These are phyloP conservation scores for Chlorophyllum brunneum DNA, from an alignment of 768 basidiomycete species.

Conservation along the genomic window DNA sequence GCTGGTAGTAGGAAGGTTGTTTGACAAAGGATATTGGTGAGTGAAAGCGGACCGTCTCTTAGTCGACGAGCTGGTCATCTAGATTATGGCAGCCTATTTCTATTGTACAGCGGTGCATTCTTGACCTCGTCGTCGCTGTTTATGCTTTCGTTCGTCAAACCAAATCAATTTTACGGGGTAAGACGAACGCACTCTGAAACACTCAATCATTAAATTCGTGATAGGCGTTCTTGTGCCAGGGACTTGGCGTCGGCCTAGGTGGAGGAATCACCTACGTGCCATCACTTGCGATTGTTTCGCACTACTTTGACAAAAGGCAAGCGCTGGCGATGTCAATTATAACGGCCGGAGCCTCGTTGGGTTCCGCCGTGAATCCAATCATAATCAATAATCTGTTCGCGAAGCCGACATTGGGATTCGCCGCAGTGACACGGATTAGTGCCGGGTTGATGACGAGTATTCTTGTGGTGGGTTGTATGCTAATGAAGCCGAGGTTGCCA, in stretches of 20 bases:
- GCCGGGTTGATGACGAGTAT: conserved; percentile 10
- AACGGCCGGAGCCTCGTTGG: conserved; percentile 16
- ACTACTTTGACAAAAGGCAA: conserved; percentile 36
- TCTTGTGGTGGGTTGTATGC: conserved; percentile 24
- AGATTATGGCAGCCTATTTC: conserved; percentile 26
- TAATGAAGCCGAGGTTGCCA: conserved; percentile 17
- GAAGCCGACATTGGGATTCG: conserved; percentile 27
- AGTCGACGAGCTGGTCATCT: no score
- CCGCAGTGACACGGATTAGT: conserved; percentile 3
- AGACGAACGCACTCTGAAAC: background rate
- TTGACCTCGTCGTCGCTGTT: conserved; percentile 33
- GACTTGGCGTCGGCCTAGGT: conserved; percentile 38
- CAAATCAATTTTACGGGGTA: conserved; percentile 41
- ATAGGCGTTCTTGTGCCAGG: conserved; percentile 40
- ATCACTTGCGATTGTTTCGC: conserved; percentile 33
- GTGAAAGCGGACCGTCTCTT: no score
- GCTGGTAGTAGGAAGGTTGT: conserved; percentile 36
- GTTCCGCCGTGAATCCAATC: conserved; percentile 36
- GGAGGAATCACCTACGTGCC: conserved; percentile 39
- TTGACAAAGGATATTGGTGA: conserved; percentile 47
- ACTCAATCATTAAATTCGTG: background rate
- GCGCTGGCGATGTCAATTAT: conserved; percentile 36
- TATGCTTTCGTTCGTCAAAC: conserved; percentile 43
- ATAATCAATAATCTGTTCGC: conserved; percentile 42
- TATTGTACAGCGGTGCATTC: conserved; percentile 32